Evolutionary conservation across 2,329 filamentous ascomycete genomes (phyloP).

Genomic region (Aspergillus persii): DNA sequence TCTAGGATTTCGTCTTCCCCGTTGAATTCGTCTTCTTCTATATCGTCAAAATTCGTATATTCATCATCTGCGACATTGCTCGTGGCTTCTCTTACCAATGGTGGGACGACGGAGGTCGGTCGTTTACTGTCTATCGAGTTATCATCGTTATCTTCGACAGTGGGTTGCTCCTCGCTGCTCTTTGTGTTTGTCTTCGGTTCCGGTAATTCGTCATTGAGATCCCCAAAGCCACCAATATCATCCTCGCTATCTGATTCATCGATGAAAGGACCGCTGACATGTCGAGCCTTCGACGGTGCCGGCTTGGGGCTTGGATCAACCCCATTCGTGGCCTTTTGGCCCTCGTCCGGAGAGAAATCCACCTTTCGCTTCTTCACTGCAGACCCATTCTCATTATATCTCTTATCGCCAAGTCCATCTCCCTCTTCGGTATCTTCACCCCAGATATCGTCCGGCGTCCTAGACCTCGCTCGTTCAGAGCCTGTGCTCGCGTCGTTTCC

Average conservation of each 20-base stretch:
- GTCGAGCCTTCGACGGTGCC: slow-evolving; percentile 9
- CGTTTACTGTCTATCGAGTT: slow-evolving; percentile 11
- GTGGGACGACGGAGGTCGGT: slow-evolving; percentile 32
- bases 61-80: slow-evolving; percentile 47
- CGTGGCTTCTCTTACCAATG: slow-evolving; percentile 51
- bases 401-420: slow-evolving; percentile 14
- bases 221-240: slow-evolving; percentile 30
- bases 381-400: slow-evolving; percentile 32
- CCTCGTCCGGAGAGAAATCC: slow-evolving; percentile 14
- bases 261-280: slow-evolving; percentile 39
- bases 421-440: slow-evolving; percentile 24
- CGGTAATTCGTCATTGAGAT: slow-evolving; percentile 13
- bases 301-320: slow-evolving; percentile 1
- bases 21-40: slow-evolving; percentile 62
- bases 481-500: neutral
- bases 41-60: slow-evolving; percentile 55
- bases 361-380: slow-evolving; percentile 36
- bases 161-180: neutral
- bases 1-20: slow-evolving; percentile 63
- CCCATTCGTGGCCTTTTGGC: neutral
- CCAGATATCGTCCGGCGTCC: slow-evolving; percentile 36
- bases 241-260: slow-evolving; percentile 57
- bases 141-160: slow-evolving; percentile 9
- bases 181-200: neutral
- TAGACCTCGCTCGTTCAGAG: slow-evolving; percentile 19